Percentiles rank a stretch among this genome's conserved stretches.
Evolutionary conservation across 805 yeast genomes (phyloP).

Genomic region (Ogataea allantospora): DNA sequence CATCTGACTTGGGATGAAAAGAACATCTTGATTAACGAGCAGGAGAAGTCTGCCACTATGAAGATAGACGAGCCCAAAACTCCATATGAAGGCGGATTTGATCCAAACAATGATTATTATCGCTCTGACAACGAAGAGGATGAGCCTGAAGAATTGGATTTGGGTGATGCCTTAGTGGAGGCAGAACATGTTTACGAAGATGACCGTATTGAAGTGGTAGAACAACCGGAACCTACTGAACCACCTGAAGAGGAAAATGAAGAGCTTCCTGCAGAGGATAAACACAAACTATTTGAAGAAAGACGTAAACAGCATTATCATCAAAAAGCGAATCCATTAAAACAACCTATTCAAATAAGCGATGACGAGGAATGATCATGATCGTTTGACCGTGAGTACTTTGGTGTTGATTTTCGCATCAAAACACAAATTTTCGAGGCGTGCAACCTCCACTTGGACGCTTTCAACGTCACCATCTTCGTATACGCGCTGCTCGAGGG

Average conservation of each 20-base stretch:
- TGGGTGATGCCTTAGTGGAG: slow-evolving; percentile 38
- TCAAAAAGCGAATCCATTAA: slow-evolving; percentile 48
- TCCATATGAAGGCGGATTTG: slow-evolving; percentile 88
- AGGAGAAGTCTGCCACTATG: slow-evolving; percentile 70
- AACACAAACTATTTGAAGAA: slow-evolving; percentile 69
- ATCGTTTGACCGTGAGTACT: slow-evolving; percentile 13
- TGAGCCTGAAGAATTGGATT: slow-evolving; percentile 33
- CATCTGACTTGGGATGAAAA: slow-evolving; percentile 83
- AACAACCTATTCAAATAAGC: slow-evolving; percentile 37
- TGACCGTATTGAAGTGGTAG: slow-evolving; percentile 23
- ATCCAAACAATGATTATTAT: slow-evolving; percentile 79
- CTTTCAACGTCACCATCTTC: slow-evolving; percentile 17
- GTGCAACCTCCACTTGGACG: slow-evolving; percentile 19
- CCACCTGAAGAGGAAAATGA: slow-evolving; percentile 37
- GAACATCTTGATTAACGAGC: slow-evolving; percentile 71
- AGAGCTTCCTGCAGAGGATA: slow-evolving; percentile 52
- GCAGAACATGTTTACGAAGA: slow-evolving; percentile 10
- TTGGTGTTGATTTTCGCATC: slow-evolving; percentile 6
- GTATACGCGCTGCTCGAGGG: slow-evolving; percentile 21
- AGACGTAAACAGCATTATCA: slow-evolving; percentile 80
- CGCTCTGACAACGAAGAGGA: slow-evolving; percentile 58
- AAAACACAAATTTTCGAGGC: slow-evolving; percentile 15
- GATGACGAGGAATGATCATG: slow-evolving; percentile 29
- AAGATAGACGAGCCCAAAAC: slow-evolving; percentile 94
- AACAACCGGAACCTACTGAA: slow-evolving; percentile 8